A percentile compares a stretch with the other conserved stretches of the same genome.
Conservation (phyloP, 345 rosid species). For the Trapa bicornis region DNA sequence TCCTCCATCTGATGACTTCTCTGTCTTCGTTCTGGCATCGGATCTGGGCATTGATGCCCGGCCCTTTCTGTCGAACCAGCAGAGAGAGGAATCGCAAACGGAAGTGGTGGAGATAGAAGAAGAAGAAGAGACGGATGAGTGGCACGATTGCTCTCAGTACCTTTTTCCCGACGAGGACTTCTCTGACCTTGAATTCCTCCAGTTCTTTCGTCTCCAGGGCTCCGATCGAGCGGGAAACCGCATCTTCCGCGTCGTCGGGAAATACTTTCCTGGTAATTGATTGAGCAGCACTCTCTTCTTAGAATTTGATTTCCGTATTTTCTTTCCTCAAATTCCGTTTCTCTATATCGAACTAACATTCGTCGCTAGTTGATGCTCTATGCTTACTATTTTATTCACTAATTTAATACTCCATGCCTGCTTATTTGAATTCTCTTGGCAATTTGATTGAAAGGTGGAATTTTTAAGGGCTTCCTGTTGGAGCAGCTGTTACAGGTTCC, state of each 20-base stretch:
- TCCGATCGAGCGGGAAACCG: conserved; percentile 65
- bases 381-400: too few species aligned
- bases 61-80: conserved; percentile 35
- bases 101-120: conserved; percentile 2
- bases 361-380: too few species aligned
- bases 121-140: conserved; percentile 42
- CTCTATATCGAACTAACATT: background rate
- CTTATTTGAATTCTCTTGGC: too few species aligned
- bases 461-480: background rate
- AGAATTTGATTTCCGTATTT: background rate
- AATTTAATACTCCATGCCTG: too few species aligned
- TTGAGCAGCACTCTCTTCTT: background rate
- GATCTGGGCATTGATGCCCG: conserved; percentile 81
- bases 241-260: conserved; percentile 69
- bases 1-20: conserved; percentile 16
- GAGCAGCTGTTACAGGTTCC: too few species aligned
- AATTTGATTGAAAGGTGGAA: background rate
- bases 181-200: conserved; percentile 77
- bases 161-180: conserved; percentile 60
- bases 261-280: conserved; percentile 65
- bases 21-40: conserved; percentile 23
- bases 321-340: background rate
- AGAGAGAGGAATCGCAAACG: background rate
- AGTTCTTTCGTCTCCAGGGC: conserved; percentile 60
- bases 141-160: conserved; percentile 77